Base-by-base conservation (phyloP, 1,139 yeast genomes). In the Taiozyma sp. region DNA sequence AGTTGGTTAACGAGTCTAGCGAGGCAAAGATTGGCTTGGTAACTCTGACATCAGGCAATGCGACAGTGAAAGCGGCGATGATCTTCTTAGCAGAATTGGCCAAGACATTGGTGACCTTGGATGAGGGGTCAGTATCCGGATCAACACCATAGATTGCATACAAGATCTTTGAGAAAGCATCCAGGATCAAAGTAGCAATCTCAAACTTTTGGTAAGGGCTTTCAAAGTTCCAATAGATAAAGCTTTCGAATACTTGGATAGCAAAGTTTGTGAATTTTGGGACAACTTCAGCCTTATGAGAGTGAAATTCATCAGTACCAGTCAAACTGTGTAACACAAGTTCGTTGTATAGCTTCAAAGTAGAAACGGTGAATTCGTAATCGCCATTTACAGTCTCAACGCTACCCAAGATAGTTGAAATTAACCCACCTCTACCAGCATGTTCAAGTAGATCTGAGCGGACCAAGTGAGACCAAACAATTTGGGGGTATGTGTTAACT, bases 401-500 rank as follows among this genome's bases (percentile, higher is more conserved):
- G 3, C 91, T 77, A 3, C 93, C 91, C 50, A 88, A 73, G 9
- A 88, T 74, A 0, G 77, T 74, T 1, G 81, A 68, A 0, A 84
- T 81, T 47, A 82, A 69, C 0, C 95, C 93, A 48, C 88, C 89
- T 57, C 80, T 81, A 0, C 90, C 89, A 53, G 80, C 77, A 48
- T 76, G 75, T 16, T 85, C 82, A 3, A 88, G 70, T 29, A 89
- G 69, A 22, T 81, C 77, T 1, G 95, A 85, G 50, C 82, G 80
- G 19, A 83, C 77, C 19, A 90, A 67, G 60, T 83, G 87, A 0
- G 90, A 79, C 96, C 97, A 90, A 3, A 90, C 85, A 54, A 90
- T 72, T 55, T 78, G 76, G 0, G 95, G 80, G 45, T 75, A 76
- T 8, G 79, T 69, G 41, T 72, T 71, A 41, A 74, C 70, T 48